Conservation (phyloP, 2,329 filamentous ascomycete species). For the Decorospora gaudefroyi region DNA sequence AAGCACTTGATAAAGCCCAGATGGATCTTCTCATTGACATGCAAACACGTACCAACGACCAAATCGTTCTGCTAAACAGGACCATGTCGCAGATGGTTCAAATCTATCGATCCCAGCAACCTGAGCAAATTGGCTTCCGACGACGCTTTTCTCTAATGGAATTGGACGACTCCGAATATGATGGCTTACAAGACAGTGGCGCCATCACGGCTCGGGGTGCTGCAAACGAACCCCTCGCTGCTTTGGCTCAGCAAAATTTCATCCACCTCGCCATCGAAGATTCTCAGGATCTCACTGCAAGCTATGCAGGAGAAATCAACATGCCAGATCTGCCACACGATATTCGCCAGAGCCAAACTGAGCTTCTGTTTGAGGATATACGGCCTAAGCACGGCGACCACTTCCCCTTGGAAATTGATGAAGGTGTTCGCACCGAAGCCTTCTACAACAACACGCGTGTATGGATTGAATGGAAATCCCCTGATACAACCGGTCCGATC, state of each 20-base stretch:
- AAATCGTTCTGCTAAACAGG: constrained; percentile 46
- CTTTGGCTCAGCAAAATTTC: constrained; percentile 45
- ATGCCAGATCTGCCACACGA: constrained; percentile 25
- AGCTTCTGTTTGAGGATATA: constrained; percentile 22
- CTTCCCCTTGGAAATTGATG: constrained; percentile 25
- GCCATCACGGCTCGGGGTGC: constrained; percentile 12
- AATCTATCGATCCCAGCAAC: constrained; percentile 33
- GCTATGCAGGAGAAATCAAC: constrained; percentile 29
- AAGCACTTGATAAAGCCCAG: constrained; percentile 40
- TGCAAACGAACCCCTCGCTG: constrained; percentile 30
- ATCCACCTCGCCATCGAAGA: constrained; percentile 44
- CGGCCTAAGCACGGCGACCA: constrained; percentile 19
- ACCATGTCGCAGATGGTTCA: constrained; percentile 44
- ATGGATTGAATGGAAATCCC: constrained; percentile 49
- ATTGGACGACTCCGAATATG: constrained; percentile 28
- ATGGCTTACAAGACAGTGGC: constrained; percentile 8
- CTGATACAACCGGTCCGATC: constrained; percentile 28
- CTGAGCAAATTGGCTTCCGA: constrained; percentile 19
- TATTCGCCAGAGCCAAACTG: constrained; percentile 14
- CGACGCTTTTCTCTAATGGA: constrained; percentile 21
- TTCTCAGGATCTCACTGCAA: constrained; percentile 31
- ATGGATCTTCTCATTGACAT: constrained; percentile 35
- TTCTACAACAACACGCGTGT: constrained; percentile 32
- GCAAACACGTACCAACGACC: constrained; percentile 44
- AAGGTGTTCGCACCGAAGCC: constrained; percentile 39